A percentile compares a stretch with the other conserved stretches of the same genome.
These are phyloP conservation scores for Diaporthe destruens DNA, from an alignment of 2,329 filamentous ascomycete genomes.

Conservation along the genomic window DNA sequence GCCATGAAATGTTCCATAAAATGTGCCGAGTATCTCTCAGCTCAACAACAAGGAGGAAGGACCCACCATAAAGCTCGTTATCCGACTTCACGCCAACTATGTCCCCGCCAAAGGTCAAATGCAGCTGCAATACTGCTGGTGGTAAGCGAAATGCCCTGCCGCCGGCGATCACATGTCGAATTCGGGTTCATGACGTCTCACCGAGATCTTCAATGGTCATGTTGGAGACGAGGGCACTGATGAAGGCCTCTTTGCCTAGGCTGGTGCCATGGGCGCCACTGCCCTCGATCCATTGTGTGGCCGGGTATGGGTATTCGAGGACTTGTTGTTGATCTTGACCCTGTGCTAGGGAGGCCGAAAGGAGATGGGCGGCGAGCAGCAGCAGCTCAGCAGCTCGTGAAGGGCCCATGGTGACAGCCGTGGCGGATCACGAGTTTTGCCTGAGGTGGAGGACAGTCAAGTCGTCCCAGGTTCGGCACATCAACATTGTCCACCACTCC, in stretches of 20 bases:
- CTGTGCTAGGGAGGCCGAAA: neutral
- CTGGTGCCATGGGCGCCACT: conserved; percentile 19
- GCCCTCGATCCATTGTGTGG: conserved; percentile 34
- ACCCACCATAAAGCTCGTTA: conserved; percentile 53
- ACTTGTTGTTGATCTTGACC: conserved; percentile 14
- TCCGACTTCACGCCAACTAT: conserved; percentile 54
- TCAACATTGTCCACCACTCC: neutral
- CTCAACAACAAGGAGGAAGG: conserved; percentile 37
- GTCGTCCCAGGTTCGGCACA: too few relatives aligned
- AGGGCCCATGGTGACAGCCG: neutral
- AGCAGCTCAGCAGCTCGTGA: neutral
- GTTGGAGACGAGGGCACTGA: conserved; percentile 48
- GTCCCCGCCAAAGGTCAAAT: conserved; percentile 58
- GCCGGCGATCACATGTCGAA: conserved; percentile 4
- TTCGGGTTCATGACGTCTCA: conserved; percentile 37
- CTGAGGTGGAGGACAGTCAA: neutral
- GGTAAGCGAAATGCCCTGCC: conserved; percentile 32
- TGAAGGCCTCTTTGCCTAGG: conserved; percentile 46
- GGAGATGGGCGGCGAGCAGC: neutral
- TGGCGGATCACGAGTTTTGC: neutral
- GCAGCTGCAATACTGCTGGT: conserved; percentile 53
- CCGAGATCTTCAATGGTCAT: conserved; percentile 51
- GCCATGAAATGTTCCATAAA: conserved; percentile 39
- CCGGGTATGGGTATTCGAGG: conserved; percentile 18
- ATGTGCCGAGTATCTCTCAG: neutral